These are phyloP conservation scores for Pseudevernia furfuracea DNA, from an alignment of 495 filamentous ascomycete genomes.

Conservation along the genomic window DNA sequence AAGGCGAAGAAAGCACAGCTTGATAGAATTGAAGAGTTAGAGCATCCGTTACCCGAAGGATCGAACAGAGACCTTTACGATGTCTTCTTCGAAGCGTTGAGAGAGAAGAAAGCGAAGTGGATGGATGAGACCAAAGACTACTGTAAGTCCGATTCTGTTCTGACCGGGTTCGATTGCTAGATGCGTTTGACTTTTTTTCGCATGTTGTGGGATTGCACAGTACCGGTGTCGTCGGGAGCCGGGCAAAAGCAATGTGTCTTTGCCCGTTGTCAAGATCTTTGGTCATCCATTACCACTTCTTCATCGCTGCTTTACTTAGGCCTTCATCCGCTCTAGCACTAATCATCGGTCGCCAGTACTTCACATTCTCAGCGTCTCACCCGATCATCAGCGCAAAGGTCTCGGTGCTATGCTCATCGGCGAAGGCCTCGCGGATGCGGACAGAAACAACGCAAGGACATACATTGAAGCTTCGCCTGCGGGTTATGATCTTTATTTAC, in stretches of 20 bases:
- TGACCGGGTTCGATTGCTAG: neutral
- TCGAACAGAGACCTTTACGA: conserved; percentile 15
- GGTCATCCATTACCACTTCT: neutral
- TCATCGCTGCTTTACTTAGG: neutral
- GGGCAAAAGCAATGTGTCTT: neutral
- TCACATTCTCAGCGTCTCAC: conserved; percentile 40
- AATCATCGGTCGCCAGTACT: conserved; percentile 14
- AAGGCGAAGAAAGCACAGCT: conserved; percentile 8
- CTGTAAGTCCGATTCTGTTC: conserved; percentile 9
- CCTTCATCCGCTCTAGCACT: neutral
- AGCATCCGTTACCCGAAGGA: conserved; percentile 7
- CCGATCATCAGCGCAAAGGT: conserved; percentile 43
- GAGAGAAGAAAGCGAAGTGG: conserved; percentile 12
- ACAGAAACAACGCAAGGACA: conserved; percentile 37
- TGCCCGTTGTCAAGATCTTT: neutral
- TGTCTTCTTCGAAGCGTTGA: conserved; percentile 21
- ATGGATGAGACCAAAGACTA: conserved; percentile 16
- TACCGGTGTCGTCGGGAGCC: no score
- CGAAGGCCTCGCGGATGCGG: conserved; percentile 45
- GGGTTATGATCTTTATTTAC: conserved; percentile 47
- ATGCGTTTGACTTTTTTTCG: neutral
- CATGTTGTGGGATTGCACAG: neutral
- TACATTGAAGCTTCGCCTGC: conserved; percentile 49
- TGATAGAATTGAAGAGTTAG: neutral
- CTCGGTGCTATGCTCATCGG: conserved; percentile 41